Evolutionary conservation across 148 eudicot species (phyloP).

Genomic region (Spergularia bocconei): DNA sequence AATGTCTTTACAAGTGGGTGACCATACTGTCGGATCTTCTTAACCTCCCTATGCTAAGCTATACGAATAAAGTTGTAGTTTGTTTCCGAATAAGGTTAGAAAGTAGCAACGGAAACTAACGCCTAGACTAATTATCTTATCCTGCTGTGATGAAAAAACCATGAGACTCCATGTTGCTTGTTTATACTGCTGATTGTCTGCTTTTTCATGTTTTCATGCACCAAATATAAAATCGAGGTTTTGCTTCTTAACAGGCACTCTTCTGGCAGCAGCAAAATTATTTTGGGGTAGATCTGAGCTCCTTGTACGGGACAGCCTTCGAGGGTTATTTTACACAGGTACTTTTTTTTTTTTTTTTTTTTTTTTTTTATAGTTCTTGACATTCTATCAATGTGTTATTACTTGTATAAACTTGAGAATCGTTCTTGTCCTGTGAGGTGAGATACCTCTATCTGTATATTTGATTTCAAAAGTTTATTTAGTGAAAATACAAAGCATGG

Average conservation of each 20-base stretch:
- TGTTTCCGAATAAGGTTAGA: too few relatives aligned
- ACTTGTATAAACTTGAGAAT: neutral
- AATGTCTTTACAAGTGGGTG: too few relatives aligned
- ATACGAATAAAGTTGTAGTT: too few relatives aligned
- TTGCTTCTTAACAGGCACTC: slow-evolving; percentile 56
- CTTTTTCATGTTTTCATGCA: neutral
- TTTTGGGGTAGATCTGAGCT: slow-evolving; percentile 90
- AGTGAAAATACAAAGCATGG: too few relatives aligned
- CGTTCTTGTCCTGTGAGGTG: neutral
- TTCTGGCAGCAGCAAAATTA: slow-evolving; percentile 99
- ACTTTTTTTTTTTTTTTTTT: neutral
- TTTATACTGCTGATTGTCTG: neutral
- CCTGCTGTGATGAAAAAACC: neutral
- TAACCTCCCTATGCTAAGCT: too few relatives aligned
- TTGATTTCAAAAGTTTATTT: too few relatives aligned
- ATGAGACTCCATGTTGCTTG: neutral
- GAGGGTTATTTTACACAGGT: slow-evolving; percentile 97
- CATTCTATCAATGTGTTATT: neutral
- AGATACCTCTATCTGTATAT: neutral
- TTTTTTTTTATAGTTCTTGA: neutral
- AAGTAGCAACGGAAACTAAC: too few relatives aligned
- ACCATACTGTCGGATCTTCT: too few relatives aligned
- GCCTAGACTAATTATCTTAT: neutral
- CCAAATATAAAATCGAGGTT: neutral
- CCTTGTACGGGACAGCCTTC: slow-evolving; percentile 82